Evolutionary conservation across 129 eudicot species (phyloP), one percentile per base, ranked within the genome.

Genomic region (Artemisia tridentata): DNA sequence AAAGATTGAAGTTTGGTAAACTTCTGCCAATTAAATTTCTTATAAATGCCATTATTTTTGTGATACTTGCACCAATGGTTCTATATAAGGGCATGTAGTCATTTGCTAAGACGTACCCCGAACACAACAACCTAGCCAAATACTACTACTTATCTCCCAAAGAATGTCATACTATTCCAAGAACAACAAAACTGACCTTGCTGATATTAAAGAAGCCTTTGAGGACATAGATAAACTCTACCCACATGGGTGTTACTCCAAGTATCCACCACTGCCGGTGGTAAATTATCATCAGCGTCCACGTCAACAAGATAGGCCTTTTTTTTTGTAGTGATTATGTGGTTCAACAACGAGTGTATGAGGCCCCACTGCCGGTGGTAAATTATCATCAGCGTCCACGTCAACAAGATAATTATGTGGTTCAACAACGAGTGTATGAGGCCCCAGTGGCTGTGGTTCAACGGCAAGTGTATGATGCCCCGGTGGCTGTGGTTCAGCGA

Each of bases 151-250:
- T 27, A 38, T 63, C 43, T 46, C 29, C 13, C 43, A 49, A 45
- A 34, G 1, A 56, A 81, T 81, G 85, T 75, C 81, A 60, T 15
- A 50, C 12, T 31, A 14, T 50, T 54, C 67, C 54, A 65, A 56
- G 53, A 34, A 34, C 41, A 45, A 53, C 71, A 72, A 23, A 20
- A 54, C 50, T 15, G 70, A 65, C 27, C 81, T 78, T 67, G 51
- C 65, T 29, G 70, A 59, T 67, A 48, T 79, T 20, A 55, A 25
- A 54, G 79, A 83, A 66, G 16, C 78, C 29, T 82, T 82, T 54
- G 68, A 65, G 19, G 48, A 61, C 21, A 34, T 78, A 43, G 89
- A 84, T 34, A 58, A 72, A 11, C 18, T 12, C 62, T 68, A 54
- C 74, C 21, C 79, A 6, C 23, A 55, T 19, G 57, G 63, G 19